Conservation (phyloP, 129 eudicot genomes). For the Escallonia herrerae region DNA sequence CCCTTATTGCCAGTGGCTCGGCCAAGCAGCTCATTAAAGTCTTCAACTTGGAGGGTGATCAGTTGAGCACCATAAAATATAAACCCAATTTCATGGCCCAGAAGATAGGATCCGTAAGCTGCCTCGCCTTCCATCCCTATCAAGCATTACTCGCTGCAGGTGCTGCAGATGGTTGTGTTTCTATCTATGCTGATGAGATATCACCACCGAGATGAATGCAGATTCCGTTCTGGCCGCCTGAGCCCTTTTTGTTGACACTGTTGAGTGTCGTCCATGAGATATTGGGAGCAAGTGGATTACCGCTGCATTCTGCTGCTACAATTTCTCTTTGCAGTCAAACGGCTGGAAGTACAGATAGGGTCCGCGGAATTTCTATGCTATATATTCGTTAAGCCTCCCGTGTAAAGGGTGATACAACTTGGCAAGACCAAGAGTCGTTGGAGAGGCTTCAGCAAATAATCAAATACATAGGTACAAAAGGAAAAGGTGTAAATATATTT, state of each 20-base stretch:
- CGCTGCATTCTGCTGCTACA: background rate
- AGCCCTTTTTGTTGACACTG: background rate
- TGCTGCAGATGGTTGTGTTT: conserved; percentile 85
- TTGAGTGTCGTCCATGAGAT: background rate
- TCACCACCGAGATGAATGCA: conserved; percentile 48
- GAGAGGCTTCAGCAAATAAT: conserved; percentile 80
- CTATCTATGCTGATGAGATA: conserved; percentile 71
- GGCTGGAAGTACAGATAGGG: background rate
- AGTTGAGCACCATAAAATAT: conserved; percentile 73
- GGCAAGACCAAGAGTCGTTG: conserved; percentile 12
- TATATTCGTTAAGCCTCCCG: conserved; percentile 59
- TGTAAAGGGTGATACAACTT: conserved; percentile 20
- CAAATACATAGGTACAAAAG: conserved; percentile 31
- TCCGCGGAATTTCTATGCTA: conserved; percentile 28
- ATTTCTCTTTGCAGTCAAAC: background rate
- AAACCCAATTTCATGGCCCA: conserved; percentile 94
- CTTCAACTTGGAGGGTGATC: conserved; percentile 78
- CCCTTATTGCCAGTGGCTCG: conserved; percentile 90
- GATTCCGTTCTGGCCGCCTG: background rate
- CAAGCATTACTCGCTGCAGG: conserved; percentile 95
- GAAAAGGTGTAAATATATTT: conserved; percentile 55
- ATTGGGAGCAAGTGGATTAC: background rate
- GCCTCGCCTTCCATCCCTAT: conserved; percentile 89
- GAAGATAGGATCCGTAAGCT: conserved; percentile 86
- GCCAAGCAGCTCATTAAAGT: conserved; percentile 89